Evolutionary conservation across 1,139 yeast species (phyloP).

Genomic region (Wickerhamomyces sp.): DNA sequence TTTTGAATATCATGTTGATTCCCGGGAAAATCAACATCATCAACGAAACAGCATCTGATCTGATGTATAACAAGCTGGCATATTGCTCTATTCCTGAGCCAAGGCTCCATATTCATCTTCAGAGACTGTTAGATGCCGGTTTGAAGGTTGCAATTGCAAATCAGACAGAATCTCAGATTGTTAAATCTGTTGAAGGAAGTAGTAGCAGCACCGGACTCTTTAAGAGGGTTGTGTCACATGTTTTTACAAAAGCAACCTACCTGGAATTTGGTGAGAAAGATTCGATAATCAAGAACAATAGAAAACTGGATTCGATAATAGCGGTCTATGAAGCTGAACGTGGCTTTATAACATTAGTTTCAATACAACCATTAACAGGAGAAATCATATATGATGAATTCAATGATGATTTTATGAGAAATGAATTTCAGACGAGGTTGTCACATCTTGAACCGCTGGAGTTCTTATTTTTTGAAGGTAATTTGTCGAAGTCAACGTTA

Average conservation of each 20-base stretch:
- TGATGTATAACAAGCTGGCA: conserved; percentile 56
- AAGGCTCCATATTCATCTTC: conserved; percentile 68
- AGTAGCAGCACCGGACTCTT: conserved; percentile 48
- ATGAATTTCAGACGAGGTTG: conserved; percentile 68
- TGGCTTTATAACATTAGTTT: conserved; percentile 42
- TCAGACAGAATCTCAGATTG: conserved; percentile 78
- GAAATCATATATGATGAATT: conserved; percentile 71
- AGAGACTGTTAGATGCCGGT: conserved; percentile 57
- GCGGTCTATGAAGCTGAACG: conserved; percentile 15
- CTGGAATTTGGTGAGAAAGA: conserved; percentile 50
- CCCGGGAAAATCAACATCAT: conserved; percentile 52
- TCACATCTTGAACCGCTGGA: conserved; percentile 76
- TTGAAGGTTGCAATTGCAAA: conserved; percentile 82
- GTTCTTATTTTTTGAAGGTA: conserved; percentile 41
- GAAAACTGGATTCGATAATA: conserved; percentile 22
- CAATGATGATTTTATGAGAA: conserved; percentile 46
- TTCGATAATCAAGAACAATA: conserved; percentile 17
- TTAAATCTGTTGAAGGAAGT: conserved; percentile 44
- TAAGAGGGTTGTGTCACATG: conserved; percentile 61
- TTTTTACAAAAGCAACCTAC: conserved; percentile 83
- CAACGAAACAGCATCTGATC: conserved; percentile 41
- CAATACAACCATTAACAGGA: conserved; percentile 76
- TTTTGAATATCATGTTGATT: conserved; percentile 65
- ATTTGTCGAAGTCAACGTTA: conserved; percentile 24
- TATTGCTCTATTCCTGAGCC: conserved; percentile 82